A percentile compares a stretch with the other conserved stretches of the same genome.
Evolutionary conservation across 2,329 filamentous ascomycete species (phyloP).

Genomic region (Aspergillus pseudoterreus): DNA sequence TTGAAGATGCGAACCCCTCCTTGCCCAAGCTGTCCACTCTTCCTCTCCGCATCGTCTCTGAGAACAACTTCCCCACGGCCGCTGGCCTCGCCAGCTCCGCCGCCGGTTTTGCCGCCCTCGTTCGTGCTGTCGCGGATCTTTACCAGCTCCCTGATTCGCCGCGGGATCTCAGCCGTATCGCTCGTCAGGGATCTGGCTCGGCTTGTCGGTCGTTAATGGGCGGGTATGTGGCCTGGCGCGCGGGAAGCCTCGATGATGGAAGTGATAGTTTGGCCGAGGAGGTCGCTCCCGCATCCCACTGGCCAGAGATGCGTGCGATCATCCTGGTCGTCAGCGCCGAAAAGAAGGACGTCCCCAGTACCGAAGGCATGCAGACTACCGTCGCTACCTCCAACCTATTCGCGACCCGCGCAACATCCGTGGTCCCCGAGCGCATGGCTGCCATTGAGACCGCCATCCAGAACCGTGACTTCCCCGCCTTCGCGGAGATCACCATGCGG

Average conservation of each 20-base stretch:
- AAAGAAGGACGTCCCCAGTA: slow-evolving; percentile 93
- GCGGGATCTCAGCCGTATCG: slow-evolving; percentile 80
- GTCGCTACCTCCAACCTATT: slow-evolving; percentile 90
- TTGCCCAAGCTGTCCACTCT: slow-evolving; percentile 77
- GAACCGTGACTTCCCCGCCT: slow-evolving; percentile 75
- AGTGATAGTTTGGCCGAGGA: slow-evolving; percentile 84
- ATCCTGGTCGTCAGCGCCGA: slow-evolving; percentile 88
- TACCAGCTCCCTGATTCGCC: slow-evolving; percentile 80
- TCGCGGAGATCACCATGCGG: slow-evolving; percentile 89
- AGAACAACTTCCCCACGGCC: slow-evolving; percentile 99
- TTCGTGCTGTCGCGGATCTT: slow-evolving; percentile 82
- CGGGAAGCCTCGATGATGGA: slow-evolving; percentile 71
- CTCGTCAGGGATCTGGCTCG: slow-evolving; percentile 89
- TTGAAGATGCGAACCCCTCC: slow-evolving; percentile 68
- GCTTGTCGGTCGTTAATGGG: slow-evolving; percentile 92
- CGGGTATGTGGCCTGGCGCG: slow-evolving; percentile 93
- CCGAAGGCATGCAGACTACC: slow-evolving; percentile 94
- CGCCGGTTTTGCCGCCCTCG: slow-evolving; percentile 64
- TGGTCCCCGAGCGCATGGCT: slow-evolving; percentile 80
- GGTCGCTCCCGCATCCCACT: slow-evolving; percentile 83
- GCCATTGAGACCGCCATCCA: slow-evolving; percentile 79
- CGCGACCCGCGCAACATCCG: slow-evolving; percentile 65
- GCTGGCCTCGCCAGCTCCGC: slow-evolving; percentile 71
- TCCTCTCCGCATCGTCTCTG: slow-evolving; percentile 81
- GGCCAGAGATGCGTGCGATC: slow-evolving; percentile 90